phyloP scores from a whole-genome alignment of 2,329 filamentous ascomycete genomes.

The Colletotrichum horii region DNA sequence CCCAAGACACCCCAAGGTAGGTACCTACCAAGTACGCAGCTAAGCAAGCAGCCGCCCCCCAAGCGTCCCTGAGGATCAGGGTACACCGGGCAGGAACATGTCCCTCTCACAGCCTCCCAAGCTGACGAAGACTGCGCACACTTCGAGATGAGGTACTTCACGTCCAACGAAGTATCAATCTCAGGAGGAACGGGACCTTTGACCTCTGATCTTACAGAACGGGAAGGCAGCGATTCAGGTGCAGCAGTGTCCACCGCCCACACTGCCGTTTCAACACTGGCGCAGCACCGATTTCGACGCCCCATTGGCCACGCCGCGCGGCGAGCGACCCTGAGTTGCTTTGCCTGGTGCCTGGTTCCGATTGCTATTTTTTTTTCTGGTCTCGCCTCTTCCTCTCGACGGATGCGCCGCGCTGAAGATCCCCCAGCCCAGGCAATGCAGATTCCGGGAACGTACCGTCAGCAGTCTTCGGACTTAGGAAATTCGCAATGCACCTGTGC shows the following conservation, averaged over 20 bases:
- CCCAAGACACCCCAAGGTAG: neutral
- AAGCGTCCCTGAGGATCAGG: neutral
- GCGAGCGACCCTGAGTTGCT: neutral
- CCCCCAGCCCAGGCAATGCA: neutral
- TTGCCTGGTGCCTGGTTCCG: neutral
- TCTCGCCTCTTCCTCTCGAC: neutral
- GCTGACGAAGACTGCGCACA: neutral
- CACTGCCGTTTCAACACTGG: slow-evolving; percentile 7
- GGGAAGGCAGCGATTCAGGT: slow-evolving; percentile 4
- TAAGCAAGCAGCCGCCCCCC: neutral
- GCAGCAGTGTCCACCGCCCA: neutral
- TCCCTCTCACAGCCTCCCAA: neutral
- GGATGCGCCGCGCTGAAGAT: neutral
- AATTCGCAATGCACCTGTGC: neutral
- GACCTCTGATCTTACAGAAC: neutral
- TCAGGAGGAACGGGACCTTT: neutral
- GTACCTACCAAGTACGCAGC: neutral
- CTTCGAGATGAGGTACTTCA: neutral
- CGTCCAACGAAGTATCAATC: neutral
- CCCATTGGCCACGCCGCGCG: neutral
- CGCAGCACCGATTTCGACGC: neutral
- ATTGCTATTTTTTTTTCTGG: neutral
- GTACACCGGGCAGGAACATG: neutral
- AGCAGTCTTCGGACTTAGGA: neutral
- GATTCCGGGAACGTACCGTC: neutral